Evolutionary conservation across 345 rosid species (phyloP), one percentile per base, ranked within the genome.

Genomic region (Anastatica hierochuntica): DNA sequence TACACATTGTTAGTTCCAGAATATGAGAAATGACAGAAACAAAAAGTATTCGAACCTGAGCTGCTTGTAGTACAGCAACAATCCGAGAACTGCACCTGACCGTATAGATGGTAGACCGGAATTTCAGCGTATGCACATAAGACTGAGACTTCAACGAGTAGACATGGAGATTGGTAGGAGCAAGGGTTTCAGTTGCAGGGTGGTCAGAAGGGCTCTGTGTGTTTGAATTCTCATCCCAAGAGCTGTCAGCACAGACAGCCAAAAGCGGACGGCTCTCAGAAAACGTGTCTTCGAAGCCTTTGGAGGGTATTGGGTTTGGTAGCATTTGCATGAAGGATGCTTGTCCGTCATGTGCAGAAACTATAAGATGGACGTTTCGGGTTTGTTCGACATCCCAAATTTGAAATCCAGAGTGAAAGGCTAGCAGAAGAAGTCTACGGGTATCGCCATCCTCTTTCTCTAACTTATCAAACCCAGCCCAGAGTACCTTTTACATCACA

Each of bases 381-480:
- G 84, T 85, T 36, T 88, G 94, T 73, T 92, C 95, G 34, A 84
- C 94, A 72, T 92, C 98, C 96, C 96, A 84, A 60, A 92, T 78
- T 80, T 92, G 96, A 70, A 81, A 92, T 29, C 98, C 96, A 71
- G 94, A 84, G 4, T 56, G 78, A 74, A 81, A 88, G 0, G 88
- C 94, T 4, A 92, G 77, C 31, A 92, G 74, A 12, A 92, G 90
- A 61, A 85, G 82, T 63, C 56, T 81, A 49, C 88, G 75, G 64
- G 60, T 50, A 49, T 49, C 58, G 52, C 58, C 76, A 46, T 53
- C 74, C 30, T 75, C 80, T 56, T 72, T 68, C 68, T 87, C 84
- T 61, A 92, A 71, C 56, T 78, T 81, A 84, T 92, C 96, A 78
- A 88, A 92, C 49, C 95, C 96, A 51, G 98, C 90, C 98, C 98